These are phyloP conservation scores for Dictyostelium citrinum DNA, from an alignment of 78 protist genomes.

Conservation along the genomic window DNA sequence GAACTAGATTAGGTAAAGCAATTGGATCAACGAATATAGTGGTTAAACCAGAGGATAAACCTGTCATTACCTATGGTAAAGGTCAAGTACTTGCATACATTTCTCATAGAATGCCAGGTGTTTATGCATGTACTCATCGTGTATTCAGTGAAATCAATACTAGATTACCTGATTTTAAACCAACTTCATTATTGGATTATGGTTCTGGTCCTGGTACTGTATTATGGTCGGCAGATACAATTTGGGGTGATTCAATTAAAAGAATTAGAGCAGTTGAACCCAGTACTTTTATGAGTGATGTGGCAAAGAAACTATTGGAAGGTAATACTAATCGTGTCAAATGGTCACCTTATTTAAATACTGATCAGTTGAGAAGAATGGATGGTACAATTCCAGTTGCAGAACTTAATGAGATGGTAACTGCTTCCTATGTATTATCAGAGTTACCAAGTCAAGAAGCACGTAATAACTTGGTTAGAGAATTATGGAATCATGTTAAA, in stretches of 20 bases:
- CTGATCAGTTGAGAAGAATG: background rate
- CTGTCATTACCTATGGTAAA: conserved; percentile 57
- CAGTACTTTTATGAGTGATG: conserved; percentile 33
- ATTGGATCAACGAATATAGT: background rate
- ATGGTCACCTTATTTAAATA: conserved; percentile 61
- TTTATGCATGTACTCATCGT: conserved; percentile 76
- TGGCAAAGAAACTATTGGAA: conserved; percentile 45
- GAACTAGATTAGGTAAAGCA: conserved; percentile 23
- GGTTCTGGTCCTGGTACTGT: conserved; percentile 86
- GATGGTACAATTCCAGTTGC: background rate
- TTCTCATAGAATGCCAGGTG: conserved; percentile 83
- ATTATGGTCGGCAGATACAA: conserved; percentile 69
- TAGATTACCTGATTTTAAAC: conserved; percentile 61
- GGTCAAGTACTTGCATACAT: conserved; percentile 73
- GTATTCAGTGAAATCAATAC: conserved; percentile 73
- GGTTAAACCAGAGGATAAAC: conserved; percentile 48
- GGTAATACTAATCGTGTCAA: conserved; percentile 40
- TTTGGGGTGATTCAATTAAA: conserved; percentile 38
- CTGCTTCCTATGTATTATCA: conserved; percentile 74
- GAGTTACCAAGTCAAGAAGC: conserved; percentile 61
- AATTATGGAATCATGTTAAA: conserved; percentile 68
- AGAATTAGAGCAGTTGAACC: conserved; percentile 78
- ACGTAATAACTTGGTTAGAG: conserved; percentile 25
- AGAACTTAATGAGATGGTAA: conserved; percentile 47
- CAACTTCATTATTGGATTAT: conserved; percentile 74